Base-by-base conservation (phyloP, 805 yeast genomes). In the Phaffomyces thermotolerans region DNA sequence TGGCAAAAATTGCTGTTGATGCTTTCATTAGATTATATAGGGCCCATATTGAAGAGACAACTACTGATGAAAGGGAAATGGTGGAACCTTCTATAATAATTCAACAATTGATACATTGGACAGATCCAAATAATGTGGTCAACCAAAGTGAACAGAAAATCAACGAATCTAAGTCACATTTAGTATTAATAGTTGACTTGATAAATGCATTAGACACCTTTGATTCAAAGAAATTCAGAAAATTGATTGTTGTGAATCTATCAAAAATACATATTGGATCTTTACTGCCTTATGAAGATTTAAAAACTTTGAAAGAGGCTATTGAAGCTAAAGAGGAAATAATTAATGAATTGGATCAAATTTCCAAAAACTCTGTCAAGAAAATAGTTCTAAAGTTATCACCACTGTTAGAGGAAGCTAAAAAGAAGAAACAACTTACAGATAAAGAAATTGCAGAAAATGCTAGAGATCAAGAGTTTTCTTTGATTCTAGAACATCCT, bases 21-120 rank as follows among this genome's bases (percentile, higher is more conserved):
- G 77, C 85, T 3, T 62, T 85, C 34, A 65, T 68, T 43, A 68
- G 93, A 52, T 60, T 84, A 47, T 76, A 77, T 50, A 66, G 65
- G 36, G 56, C 67, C 7, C 67, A 69, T 60, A 65, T 60, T 15
- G 69, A 71, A 27, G 58, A 65, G 18, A 61, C 62, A 25, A 55
- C 52, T 13, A 64, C 63, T 22, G 58, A 54, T 13, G 55, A 44
- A 17, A 59, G 57, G 8, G 60, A 58, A 15, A 50, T 55, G 38
- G 49, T 60, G 3, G 45, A 65, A 3, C 83, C 87, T 0, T 64
- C 71, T 12, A 67, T 68, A 9, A 75, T 84, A 3, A 64, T 83
- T 29, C 88, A 81, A 50, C 95, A 86, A 53, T 62, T 91, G 38
- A 67, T 84, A 22, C 78, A 79, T 54, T 87, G 96, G 95, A 83